Conservation (phyloP, 176 grass and related monocot species). For the Thalia dealbata region DNA sequence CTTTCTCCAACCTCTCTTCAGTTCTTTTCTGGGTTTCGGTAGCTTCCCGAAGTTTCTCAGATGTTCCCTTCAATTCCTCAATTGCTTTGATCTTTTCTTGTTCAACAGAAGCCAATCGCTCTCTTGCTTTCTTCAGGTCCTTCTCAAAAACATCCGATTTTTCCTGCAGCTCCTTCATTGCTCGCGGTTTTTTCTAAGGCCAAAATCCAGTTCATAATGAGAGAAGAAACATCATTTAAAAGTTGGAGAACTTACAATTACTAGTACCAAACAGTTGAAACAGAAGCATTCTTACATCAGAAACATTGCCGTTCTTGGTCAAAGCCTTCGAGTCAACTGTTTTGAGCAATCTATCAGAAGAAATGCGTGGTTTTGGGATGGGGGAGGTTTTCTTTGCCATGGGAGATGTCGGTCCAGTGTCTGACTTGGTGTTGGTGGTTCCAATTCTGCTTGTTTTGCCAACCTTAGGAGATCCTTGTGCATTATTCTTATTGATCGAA, state of each 20-base stretch:
- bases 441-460: not conserved
- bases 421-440: not conserved
- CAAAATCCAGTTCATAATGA: not conserved
- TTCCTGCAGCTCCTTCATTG: slow-evolving; percentile 30
- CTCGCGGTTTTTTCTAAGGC: slow-evolving; percentile 48
- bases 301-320: slow-evolving; percentile 50
- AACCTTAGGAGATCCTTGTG: slow-evolving; percentile 18
- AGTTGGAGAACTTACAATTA: not conserved
- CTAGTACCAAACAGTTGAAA: not conserved
- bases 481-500: slow-evolving; percentile 35
- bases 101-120: slow-evolving; percentile 42
- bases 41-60: slow-evolving; percentile 76
- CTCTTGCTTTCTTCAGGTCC: slow-evolving; percentile 72
- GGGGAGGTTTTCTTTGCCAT: slow-evolving; percentile 13
- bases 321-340: slow-evolving; percentile 56
- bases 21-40: slow-evolving; percentile 64
- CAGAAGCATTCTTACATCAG: slow-evolving; percentile 44
- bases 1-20: slow-evolving; percentile 60
- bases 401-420: not conserved
- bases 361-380: slow-evolving; percentile 39
- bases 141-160: not conserved
- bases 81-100: slow-evolving; percentile 57
- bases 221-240: not conserved
- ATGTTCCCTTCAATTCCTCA: slow-evolving; percentile 47
- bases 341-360: slow-evolving; percentile 66